Conservation (phyloP, 2,329 filamentous ascomycete species). For the Cladosporium sp. region DNA sequence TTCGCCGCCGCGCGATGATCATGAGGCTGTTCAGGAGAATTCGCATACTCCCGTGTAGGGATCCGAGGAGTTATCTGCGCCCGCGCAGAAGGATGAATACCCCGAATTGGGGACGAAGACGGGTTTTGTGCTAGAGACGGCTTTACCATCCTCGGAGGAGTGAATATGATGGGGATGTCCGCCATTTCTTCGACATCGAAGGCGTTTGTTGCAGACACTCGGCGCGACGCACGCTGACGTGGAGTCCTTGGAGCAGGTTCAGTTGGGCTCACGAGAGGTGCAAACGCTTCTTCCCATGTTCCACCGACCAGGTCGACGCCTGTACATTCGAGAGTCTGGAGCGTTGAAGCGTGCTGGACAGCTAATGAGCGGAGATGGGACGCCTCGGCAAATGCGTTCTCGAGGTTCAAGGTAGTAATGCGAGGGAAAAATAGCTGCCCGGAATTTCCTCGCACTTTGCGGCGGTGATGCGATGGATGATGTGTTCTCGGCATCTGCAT, state of each 20-base stretch:
- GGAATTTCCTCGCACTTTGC: background rate
- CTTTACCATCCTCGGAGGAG: slow-evolving; percentile 11
- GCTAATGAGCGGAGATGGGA: slow-evolving; percentile 68
- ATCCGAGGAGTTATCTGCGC: background rate
- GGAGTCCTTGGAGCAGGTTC: background rate
- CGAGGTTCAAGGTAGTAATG: slow-evolving; percentile 64
- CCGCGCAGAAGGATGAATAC: background rate
- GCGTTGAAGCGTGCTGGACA: slow-evolving; percentile 59
- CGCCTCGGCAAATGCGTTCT: slow-evolving; percentile 69
- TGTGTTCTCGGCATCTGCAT: background rate
- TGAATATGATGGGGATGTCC: slow-evolving; percentile 33
- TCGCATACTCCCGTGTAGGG: too few relatives aligned
- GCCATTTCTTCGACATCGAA: slow-evolving; percentile 15
- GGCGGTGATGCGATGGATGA: slow-evolving; percentile 14
- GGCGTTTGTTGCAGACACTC: background rate
- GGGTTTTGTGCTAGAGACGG: background rate
- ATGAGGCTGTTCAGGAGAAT: background rate
- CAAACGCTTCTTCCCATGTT: slow-evolving; percentile 78
- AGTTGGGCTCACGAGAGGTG: slow-evolving; percentile 53
- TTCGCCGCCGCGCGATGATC: background rate
- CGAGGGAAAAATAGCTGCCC: slow-evolving; percentile 60
- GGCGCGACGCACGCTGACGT: background rate
- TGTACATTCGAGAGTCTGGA: slow-evolving; percentile 77
- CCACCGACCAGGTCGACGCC: slow-evolving; percentile 67
- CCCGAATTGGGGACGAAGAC: background rate